These are phyloP conservation scores for Syncephalis plumigaleata DNA, from an alignment of 371 early-diverging fungal species.

Conservation along the genomic window DNA sequence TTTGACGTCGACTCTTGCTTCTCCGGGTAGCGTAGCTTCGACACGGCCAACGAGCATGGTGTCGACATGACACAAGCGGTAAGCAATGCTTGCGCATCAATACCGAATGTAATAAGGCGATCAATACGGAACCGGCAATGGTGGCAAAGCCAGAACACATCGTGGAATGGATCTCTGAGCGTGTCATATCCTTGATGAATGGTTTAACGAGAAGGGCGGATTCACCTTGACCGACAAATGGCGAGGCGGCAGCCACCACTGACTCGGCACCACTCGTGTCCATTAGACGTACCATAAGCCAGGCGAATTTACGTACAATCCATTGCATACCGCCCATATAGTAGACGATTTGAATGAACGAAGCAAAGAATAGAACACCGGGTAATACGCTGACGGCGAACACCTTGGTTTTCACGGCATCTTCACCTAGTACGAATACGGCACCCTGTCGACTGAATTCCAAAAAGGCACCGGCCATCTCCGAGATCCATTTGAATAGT, in stretches of 20 bases:
- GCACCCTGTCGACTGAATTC: constrained; percentile 43
- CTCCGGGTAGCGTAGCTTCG: constrained; percentile 78
- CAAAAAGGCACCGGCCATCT: constrained; percentile 42
- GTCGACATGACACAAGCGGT: constrained; percentile 88
- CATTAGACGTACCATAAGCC: constrained; percentile 45
- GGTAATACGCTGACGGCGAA: constrained; percentile 65
- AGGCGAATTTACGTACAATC: constrained; percentile 49
- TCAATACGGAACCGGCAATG: constrained; percentile 79
- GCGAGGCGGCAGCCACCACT: constrained; percentile 72
- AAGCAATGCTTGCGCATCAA: constrained; percentile 40
- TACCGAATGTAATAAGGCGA: constrained; percentile 52
- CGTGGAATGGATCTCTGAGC: constrained; percentile 70
- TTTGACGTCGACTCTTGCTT: constrained; percentile 56
- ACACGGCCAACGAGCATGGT: constrained; percentile 69
- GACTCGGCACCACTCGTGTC: constrained; percentile 77
- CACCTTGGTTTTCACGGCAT: constrained; percentile 13
- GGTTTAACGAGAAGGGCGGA: constrained; percentile 68
- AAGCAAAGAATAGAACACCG: constrained; percentile 72
- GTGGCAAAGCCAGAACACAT: constrained; percentile 89
- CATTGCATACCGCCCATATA: constrained; percentile 75
- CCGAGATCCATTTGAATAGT: constrained; percentile 56
- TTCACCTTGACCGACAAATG: constrained; percentile 72
- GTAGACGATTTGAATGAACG: constrained; percentile 71
- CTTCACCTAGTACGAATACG: constrained; percentile 44
- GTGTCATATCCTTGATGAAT: constrained; percentile 69